A percentile compares a stretch with the other conserved stretches of the same genome.
These are phyloP conservation scores for Epithele typhae DNA, from an alignment of 768 basidiomycete genomes.

Conservation along the genomic window DNA sequence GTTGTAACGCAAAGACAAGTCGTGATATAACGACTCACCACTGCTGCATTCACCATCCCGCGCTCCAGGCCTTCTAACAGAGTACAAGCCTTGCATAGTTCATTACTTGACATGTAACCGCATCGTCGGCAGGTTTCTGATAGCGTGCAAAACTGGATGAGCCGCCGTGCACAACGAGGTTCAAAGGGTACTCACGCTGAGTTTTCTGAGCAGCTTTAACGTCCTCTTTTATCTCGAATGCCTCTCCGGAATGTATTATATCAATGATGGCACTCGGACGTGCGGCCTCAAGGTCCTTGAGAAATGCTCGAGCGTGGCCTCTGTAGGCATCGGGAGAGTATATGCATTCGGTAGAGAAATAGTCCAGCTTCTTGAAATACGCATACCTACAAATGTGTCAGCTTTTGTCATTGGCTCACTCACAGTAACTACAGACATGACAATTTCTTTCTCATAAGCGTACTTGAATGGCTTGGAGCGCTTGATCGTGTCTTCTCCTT, in stretches of 20 bases:
- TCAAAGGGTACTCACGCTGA: slow-evolving; percentile 59
- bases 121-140: slow-evolving; percentile 88
- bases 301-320: slow-evolving; percentile 89
- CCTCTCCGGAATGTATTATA: slow-evolving; percentile 95
- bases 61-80: slow-evolving; percentile 87
- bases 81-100: slow-evolving; percentile 94
- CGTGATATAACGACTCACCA: slow-evolving; percentile 32
- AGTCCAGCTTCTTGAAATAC: slow-evolving; percentile 98
- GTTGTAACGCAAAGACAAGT: background rate
- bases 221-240: slow-evolving; percentile 81
- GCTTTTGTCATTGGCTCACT: background rate
- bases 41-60: slow-evolving; percentile 49
- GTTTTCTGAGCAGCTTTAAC: slow-evolving; percentile 79
- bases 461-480: slow-evolving; percentile 99
- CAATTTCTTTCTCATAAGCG: slow-evolving; percentile 98
- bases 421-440: slow-evolving; percentile 58
- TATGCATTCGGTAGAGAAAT: slow-evolving; percentile 99
- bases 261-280: slow-evolving; percentile 96
- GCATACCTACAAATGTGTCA: slow-evolving; percentile 71
- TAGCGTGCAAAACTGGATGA: background rate
- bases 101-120: slow-evolving; percentile 94
- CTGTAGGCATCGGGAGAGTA: slow-evolving; percentile 99
- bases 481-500: slow-evolving; percentile 94
- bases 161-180: background rate
- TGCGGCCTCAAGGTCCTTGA: slow-evolving; percentile 93